Base-by-base conservation (phyloP, 352 stramenopile genomes). In the Pythium volutum region DNA sequence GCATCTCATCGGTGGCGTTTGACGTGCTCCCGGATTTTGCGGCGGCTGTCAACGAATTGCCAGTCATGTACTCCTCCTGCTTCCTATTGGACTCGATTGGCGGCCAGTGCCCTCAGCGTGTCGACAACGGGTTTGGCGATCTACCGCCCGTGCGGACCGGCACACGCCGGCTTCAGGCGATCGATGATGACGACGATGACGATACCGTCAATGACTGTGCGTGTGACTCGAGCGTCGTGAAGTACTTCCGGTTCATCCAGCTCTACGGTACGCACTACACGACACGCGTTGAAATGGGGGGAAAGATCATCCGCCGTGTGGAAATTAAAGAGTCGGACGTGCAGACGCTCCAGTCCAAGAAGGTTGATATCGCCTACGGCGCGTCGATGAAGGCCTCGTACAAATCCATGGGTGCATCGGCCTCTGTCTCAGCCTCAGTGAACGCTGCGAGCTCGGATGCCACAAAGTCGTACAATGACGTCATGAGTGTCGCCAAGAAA, bases 381-480 rank as follows among this genome's bases (percentile, higher is more conserved):
- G 62, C 66, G 16, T 73, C 66, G n/a, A 64, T 73, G 61, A 73
- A 73, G 46, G 66, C 62, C 9, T 73, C 66, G 14, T 73, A 73
- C 56, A 70, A 66, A 11, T 46, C 25, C 2, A 6, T 72, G 10
- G 66, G 23, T 4, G 66, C 36, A 1, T 70, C 56, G 5, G 66
- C 56, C 0, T 73, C 66, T 4, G 66, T 52, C 1, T 66, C 62
- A 15, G 66, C 41, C 1, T 73, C 56, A 3, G 66, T 65, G 1
- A 60, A 62, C 20, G 41, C 33, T 1, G 38, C 66, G 1, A 70
- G 50, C n/a, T 53, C 38, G n/a, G 53, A 70, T 16, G 55, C 34
- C 3, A 33, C 45, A 7, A 66, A 66, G 36, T 62, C 66, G 10
- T 73, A 66, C 38, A 52, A 33, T 2, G 42, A 62, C 0, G 66